phyloP scores from a whole-genome alignment of 108 stramenopile genomes.

The Cylindrotheca closterium region DNA sequence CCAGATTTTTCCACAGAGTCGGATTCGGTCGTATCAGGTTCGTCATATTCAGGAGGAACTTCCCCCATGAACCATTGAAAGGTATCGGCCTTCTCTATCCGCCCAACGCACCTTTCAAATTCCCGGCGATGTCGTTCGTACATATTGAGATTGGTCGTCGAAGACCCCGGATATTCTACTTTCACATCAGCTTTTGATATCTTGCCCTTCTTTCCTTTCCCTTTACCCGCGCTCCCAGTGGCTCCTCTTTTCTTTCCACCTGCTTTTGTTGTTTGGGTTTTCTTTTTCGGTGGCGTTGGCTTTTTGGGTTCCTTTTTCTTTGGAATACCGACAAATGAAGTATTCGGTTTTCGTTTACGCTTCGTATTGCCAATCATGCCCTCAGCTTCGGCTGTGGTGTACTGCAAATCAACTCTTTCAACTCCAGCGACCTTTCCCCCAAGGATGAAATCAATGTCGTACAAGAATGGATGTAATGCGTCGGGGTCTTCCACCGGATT shows the following conservation, averaged over 20 bases:
- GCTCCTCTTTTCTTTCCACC: slow-evolving; percentile 3
- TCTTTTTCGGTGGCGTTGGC: neutral
- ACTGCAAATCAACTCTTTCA: slow-evolving; percentile 37
- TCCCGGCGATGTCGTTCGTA: slow-evolving; percentile 67
- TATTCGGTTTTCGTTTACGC: slow-evolving; percentile 22
- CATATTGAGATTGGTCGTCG: slow-evolving; percentile 41
- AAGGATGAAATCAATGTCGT: slow-evolving; percentile 39
- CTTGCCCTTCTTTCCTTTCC: slow-evolving; percentile 11
- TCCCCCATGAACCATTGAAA: slow-evolving; percentile 68
- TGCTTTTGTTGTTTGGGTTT: neutral
- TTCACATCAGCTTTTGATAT: slow-evolving; percentile 13
- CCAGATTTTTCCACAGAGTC: neutral
- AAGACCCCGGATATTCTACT: slow-evolving; percentile 1
- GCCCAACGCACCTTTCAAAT: slow-evolving; percentile 60
- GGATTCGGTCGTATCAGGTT: slow-evolving; percentile 12
- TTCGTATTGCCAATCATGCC: slow-evolving; percentile 54
- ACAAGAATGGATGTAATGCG: slow-evolving; percentile 28
- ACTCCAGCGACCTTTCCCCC: slow-evolving; percentile 55
- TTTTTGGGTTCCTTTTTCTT: slow-evolving; percentile 2
- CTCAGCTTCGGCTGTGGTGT: slow-evolving; percentile 63
- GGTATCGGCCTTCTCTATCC: slow-evolving; percentile 74
- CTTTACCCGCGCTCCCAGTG: slow-evolving; percentile 7
- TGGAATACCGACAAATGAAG: neutral
- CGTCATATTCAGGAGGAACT: slow-evolving; percentile 63
- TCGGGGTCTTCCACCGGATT: slow-evolving; percentile 1